phyloP scores from a whole-genome alignment of 192 early-diverging fungal species.

The Gaertneriomyces sp. region DNA sequence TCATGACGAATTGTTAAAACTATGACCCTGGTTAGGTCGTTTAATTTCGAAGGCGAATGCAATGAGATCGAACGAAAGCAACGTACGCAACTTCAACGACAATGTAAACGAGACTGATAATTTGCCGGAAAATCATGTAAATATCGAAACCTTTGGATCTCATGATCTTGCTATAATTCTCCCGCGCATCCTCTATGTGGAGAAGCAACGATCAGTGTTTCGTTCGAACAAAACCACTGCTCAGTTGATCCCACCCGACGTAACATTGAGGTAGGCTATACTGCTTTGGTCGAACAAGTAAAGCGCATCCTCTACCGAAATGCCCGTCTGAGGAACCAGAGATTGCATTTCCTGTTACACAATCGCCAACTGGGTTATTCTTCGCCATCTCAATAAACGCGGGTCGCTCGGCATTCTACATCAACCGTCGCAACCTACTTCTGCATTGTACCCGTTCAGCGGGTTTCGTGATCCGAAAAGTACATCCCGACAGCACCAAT shows the following conservation, averaged over 20 bases:
- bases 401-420: background rate
- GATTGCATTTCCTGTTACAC: conserved; percentile 1
- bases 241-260: background rate
- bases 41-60: background rate
- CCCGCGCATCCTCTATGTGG: background rate
- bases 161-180: conserved; percentile 6
- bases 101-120: conserved; percentile 4
- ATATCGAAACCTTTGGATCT: conserved; percentile 6
- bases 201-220: background rate
- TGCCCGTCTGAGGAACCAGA: conserved; percentile 11
- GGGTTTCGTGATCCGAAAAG: background rate
- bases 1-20: conserved; percentile 12
- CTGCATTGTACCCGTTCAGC: conserved; percentile 2
- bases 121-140: conserved; percentile 13
- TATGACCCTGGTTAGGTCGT: conserved; percentile 3
- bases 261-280: conserved; percentile 1
- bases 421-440: background rate
- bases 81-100: conserved; percentile 3
- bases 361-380: background rate
- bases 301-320: background rate
- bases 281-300: background rate
- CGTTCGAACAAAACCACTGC: background rate
- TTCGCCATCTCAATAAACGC: background rate
- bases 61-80: background rate
- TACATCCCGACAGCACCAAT: conserved; percentile 5